phyloP scores from a whole-genome alignment of 2,329 filamentous ascomycete genomes.

The Talaromyces piceae region DNA sequence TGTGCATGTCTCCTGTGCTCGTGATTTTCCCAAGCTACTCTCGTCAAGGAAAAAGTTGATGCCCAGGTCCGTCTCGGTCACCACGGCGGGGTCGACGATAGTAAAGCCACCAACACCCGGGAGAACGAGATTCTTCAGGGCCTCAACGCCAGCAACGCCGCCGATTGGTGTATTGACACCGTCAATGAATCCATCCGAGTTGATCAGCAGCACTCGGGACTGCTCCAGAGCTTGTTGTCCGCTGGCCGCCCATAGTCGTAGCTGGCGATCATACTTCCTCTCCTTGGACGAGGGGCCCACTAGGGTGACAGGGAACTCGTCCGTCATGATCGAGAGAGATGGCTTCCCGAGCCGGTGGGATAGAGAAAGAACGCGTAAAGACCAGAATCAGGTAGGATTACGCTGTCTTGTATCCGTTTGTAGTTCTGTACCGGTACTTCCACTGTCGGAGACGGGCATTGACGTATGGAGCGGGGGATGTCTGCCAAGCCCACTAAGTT shows the following conservation, averaged over 20 bases:
- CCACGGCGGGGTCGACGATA: slow-evolving; percentile 71
- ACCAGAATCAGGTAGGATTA: background rate
- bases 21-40: slow-evolving; percentile 63
- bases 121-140: slow-evolving; percentile 93
- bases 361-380: background rate
- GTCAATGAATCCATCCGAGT: slow-evolving; percentile 48
- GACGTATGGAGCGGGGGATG: too few relatives aligned
- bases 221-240: slow-evolving; percentile 87
- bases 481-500: too few relatives aligned
- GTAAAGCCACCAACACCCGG: slow-evolving; percentile 89
- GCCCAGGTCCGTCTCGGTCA: slow-evolving; percentile 77
- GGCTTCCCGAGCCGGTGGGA: background rate
- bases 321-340: slow-evolving; percentile 21
- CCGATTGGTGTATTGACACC: slow-evolving; percentile 44
- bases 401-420: too few relatives aligned
- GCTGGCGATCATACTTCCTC: slow-evolving; percentile 86
- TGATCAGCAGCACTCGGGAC: slow-evolving; percentile 83
- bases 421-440: too few relatives aligned
- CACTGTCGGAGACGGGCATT: too few relatives aligned
- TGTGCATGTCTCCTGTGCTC: slow-evolving; percentile 69
- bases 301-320: slow-evolving; percentile 27
- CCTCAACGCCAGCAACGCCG: slow-evolving; percentile 83
- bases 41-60: slow-evolving; percentile 96
- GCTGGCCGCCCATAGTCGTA: slow-evolving; percentile 88
- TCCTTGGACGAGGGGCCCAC: slow-evolving; percentile 53